Evolutionary conservation across 208 protist genomes (phyloP).

Genomic region (Crithidia acanthocephali): DNA sequence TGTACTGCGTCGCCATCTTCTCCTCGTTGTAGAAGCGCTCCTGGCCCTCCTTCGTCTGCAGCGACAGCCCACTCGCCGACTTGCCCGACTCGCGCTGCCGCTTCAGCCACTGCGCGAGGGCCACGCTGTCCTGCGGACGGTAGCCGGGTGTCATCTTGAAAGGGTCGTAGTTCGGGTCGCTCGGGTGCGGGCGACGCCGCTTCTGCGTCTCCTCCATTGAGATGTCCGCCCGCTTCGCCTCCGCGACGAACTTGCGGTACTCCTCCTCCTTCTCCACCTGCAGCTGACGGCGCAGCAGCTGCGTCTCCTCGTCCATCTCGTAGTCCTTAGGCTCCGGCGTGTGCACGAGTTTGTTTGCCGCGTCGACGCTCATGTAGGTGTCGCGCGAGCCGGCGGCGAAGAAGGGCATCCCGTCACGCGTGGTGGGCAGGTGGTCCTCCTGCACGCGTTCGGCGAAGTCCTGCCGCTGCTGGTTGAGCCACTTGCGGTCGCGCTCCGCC

Average conservation of each 20-base stretch:
- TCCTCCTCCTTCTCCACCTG: slow-evolving; percentile 89
- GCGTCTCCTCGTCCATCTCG: slow-evolving; percentile 84
- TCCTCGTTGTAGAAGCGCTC: slow-evolving; percentile 93
- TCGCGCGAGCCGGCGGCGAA: slow-evolving; percentile 53
- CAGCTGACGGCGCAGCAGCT: slow-evolving; percentile 80
- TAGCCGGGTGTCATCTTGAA: slow-evolving; percentile 88
- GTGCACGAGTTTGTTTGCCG: slow-evolving; percentile 65
- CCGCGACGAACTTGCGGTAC: slow-evolving; percentile 87
- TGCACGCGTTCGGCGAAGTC: slow-evolving; percentile 39
- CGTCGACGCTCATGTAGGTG: slow-evolving; percentile 75
- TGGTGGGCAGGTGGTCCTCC: slow-evolving; percentile 56
- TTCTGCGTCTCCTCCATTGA: slow-evolving; percentile 66
- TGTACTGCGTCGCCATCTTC: slow-evolving; percentile 93
- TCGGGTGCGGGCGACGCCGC: slow-evolving; percentile 77
- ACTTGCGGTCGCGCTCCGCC: slow-evolving; percentile 77
- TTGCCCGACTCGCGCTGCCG: slow-evolving; percentile 84
- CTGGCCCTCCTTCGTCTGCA: slow-evolving; percentile 85
- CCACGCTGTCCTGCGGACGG: slow-evolving; percentile 80
- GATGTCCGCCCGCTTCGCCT: slow-evolving; percentile 76
- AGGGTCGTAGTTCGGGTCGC: slow-evolving; percentile 88
- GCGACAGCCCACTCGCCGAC: slow-evolving; percentile 68
- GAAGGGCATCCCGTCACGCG: slow-evolving; percentile 77
- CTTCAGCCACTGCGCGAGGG: slow-evolving; percentile 89
- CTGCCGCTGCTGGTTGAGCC: slow-evolving; percentile 61
- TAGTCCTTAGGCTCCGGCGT: slow-evolving; percentile 67